Evolutionary conservation across 1,284 basidiomycete species (phyloP).

Genomic region (Ustilago curta): DNA sequence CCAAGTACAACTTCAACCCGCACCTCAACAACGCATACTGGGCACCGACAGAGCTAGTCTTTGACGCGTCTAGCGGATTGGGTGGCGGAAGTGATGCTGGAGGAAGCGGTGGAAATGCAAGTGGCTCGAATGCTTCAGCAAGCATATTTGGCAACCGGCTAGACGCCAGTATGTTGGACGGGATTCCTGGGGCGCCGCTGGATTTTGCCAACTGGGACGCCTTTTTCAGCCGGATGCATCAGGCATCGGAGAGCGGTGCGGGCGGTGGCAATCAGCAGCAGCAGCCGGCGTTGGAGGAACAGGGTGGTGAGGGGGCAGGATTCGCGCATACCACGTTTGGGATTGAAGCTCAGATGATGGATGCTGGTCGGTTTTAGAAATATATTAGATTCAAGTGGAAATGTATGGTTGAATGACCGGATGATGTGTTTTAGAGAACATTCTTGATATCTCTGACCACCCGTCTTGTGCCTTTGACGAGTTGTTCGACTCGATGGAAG

Average conservation of each 20-base stretch:
- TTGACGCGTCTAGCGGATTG: conserved; percentile 7
- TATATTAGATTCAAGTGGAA: background rate
- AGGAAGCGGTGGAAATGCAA: background rate
- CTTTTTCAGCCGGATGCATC: conserved; percentile 35
- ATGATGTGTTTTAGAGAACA: conserved; percentile 20
- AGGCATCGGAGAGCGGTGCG: background rate
- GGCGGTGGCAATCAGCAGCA: conserved; percentile 1
- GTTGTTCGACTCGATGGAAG: conserved; percentile 45
- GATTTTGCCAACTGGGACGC: conserved; percentile 59
- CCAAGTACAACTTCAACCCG: conserved; percentile 57
- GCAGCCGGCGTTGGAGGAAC: background rate
- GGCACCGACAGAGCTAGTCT: conserved; percentile 39
- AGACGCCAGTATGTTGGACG: conserved; percentile 47
- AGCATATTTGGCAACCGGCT: conserved; percentile 26
- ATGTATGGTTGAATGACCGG: background rate
- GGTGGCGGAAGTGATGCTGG: background rate
- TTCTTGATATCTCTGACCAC: conserved; percentile 47
- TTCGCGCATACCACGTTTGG: conserved; percentile 38
- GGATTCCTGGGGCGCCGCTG: conserved; percentile 47
- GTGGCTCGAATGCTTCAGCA: background rate
- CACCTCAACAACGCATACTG: conserved; percentile 57
- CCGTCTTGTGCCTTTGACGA: conserved; percentile 43
- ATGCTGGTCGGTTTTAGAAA: conserved; percentile 36
- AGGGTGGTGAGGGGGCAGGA: conserved; percentile 14
- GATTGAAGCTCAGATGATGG: conserved; percentile 54